These are phyloP conservation scores for Hirsutella rhossiliensis DNA, from an alignment of 2,329 filamentous ascomycete genomes.

Conservation along the genomic window DNA sequence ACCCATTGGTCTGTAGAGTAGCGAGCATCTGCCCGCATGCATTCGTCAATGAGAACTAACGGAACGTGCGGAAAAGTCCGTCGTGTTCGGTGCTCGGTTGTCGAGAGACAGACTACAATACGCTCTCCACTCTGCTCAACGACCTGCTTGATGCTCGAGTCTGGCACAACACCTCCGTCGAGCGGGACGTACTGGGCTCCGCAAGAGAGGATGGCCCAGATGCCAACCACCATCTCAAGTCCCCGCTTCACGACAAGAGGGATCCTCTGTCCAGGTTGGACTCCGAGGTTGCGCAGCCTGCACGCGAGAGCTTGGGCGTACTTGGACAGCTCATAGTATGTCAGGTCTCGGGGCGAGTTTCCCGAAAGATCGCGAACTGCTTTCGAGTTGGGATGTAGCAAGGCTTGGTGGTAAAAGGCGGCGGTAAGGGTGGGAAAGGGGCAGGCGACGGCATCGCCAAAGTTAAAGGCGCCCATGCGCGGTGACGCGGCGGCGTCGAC, in stretches of 20 bases:
- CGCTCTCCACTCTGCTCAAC: slow-evolving; percentile 30
- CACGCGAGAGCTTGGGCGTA: slow-evolving; percentile 29
- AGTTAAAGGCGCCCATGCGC: slow-evolving; percentile 12
- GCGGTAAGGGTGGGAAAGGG: slow-evolving; percentile 27
- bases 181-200: slow-evolving; percentile 49
- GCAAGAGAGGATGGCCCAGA: slow-evolving; percentile 41
- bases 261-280: slow-evolving; percentile 32
- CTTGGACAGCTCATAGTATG: slow-evolving; percentile 31
- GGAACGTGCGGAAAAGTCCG: slow-evolving; percentile 11
- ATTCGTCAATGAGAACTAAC: slow-evolving; percentile 17
- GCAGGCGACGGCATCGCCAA: slow-evolving; percentile 9
- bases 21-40: not conserved
- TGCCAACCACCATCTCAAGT: slow-evolving; percentile 44
- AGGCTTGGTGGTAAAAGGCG: slow-evolving; percentile 25
- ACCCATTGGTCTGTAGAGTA: slow-evolving; percentile 9
- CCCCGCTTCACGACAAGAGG: slow-evolving; percentile 43
- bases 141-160: slow-evolving; percentile 35
- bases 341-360: slow-evolving; percentile 19
- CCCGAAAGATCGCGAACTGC: slow-evolving; percentile 25
- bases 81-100: slow-evolving; percentile 20
- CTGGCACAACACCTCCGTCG: slow-evolving; percentile 40
- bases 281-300: slow-evolving; percentile 24
- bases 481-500: not conserved
- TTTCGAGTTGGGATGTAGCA: slow-evolving; percentile 20
- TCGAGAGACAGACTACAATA: slow-evolving; percentile 34